phyloP scores from a whole-genome alignment of 2,329 filamentous ascomycete genomes.

The Geosmithia flava region DNA sequence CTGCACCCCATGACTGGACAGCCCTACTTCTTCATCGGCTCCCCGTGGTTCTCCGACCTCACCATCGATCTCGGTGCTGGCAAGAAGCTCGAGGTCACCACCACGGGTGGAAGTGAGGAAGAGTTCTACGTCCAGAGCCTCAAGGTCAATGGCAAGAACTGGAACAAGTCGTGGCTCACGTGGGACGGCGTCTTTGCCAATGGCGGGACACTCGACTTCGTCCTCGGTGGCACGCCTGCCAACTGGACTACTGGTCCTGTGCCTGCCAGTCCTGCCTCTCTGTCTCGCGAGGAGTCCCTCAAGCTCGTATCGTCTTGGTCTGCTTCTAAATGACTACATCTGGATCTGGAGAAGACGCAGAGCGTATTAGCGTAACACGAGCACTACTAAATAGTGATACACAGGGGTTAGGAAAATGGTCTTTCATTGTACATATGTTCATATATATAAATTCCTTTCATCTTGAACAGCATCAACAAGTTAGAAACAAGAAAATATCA shows the following conservation, averaged over 20 bases:
- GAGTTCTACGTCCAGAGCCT: conserved; percentile 53
- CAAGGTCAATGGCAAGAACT: conserved; percentile 49
- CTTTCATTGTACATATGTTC: background rate
- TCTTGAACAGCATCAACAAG: background rate
- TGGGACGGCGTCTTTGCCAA: conserved; percentile 55
- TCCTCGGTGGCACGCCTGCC: conserved; percentile 38
- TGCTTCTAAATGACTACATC: background rate
- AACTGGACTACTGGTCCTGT: conserved; percentile 47
- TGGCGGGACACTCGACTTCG: conserved; percentile 52
- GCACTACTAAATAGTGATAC: too few relatives aligned
- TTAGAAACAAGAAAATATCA: background rate
- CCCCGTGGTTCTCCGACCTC: conserved; percentile 49
- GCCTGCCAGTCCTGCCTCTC: conserved; percentile 46
- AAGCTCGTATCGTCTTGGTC: conserved; percentile 4
- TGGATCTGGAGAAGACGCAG: background rate
- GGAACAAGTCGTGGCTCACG: conserved; percentile 52
- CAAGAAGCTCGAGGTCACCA: conserved; percentile 41
- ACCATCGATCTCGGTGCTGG: conserved; percentile 43
- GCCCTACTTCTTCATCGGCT: conserved; percentile 52
- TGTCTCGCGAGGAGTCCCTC: conserved; percentile 4
- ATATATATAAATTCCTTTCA: too few relatives aligned
- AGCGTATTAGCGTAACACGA: background rate
- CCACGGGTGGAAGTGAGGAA: conserved; percentile 33
- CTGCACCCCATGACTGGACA: conserved; percentile 58
- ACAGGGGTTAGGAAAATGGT: background rate